phyloP scores from a whole-genome alignment of 176 grass and related monocot species.

The Neostapfia colusana region DNA sequence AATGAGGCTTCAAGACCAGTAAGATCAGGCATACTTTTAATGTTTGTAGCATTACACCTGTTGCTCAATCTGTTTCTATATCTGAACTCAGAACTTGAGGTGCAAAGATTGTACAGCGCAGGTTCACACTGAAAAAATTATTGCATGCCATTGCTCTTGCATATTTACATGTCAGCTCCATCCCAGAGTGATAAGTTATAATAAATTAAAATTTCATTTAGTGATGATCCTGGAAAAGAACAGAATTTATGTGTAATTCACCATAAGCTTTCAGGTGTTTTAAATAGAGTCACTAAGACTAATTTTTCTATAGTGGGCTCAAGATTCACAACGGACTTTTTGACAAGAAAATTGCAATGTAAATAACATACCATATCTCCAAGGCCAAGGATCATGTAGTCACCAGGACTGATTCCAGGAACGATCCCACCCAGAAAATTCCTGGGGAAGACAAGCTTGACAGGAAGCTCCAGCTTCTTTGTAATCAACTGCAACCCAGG shows the following conservation, averaged over 20 bases:
- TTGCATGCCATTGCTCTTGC: neutral
- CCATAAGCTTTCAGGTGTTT: neutral
- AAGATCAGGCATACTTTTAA: neutral
- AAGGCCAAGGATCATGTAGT: conserved; percentile 98
- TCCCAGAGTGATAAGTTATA: neutral
- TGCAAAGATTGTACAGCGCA: neutral
- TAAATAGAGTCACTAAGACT: neutral
- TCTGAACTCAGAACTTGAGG: neutral
- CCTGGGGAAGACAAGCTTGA: conserved; percentile 93
- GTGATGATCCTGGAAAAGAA: neutral
- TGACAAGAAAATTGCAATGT: neutral
- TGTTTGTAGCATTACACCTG: neutral
- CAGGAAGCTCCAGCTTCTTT: conserved; percentile 94
- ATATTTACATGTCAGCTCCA: neutral
- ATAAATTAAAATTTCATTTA: neutral
- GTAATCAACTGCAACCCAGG: conserved; percentile 82
- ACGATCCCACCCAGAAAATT: conserved; percentile 85
- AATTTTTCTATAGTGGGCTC: neutral
- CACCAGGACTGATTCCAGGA: conserved; percentile 67
- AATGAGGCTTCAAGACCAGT: conserved; percentile 2
- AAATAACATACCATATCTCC: conserved; percentile 88
- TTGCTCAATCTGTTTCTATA: neutral
- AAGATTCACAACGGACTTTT: neutral
- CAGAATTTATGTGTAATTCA: neutral
- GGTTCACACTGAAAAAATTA: conserved; percentile 12